These are phyloP conservation scores for Austroboletus olivaceoglutinosus DNA, from an alignment of 1,284 basidiomycete species.

Conservation along the genomic window DNA sequence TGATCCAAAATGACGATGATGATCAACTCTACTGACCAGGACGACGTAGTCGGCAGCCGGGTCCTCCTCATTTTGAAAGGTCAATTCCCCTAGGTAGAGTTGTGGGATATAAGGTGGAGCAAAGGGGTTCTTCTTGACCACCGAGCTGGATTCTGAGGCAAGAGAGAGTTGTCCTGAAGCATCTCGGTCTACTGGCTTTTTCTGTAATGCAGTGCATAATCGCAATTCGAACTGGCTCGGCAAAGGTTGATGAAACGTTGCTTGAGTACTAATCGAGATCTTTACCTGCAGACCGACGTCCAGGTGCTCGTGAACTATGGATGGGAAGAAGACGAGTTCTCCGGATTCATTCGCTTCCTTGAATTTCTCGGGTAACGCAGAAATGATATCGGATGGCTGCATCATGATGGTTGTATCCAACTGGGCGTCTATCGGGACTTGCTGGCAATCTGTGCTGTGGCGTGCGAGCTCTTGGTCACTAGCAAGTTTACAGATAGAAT, in stretches of 20 bases:
- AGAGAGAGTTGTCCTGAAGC: conserved; percentile 35
- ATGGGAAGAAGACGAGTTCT: conserved; percentile 76
- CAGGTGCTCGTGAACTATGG: conserved; percentile 55
- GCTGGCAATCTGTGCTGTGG: conserved; percentile 1
- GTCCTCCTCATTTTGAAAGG: conserved; percentile 51
- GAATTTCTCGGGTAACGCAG: conserved; percentile 57
- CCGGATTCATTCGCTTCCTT: conserved; percentile 61
- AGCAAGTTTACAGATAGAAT: not conserved
- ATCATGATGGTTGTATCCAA: conserved; percentile 8
- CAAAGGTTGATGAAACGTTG: not conserved
- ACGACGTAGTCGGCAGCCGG: conserved; percentile 65
- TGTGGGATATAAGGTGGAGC: conserved; percentile 75
- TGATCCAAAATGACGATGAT: not conserved
- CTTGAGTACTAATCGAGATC: not conserved
- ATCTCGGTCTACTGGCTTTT: conserved; percentile 61
- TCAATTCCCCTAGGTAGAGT: conserved; percentile 69
- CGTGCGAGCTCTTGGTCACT: conserved; percentile 17
- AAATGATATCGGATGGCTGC: conserved; percentile 52
- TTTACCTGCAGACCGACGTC: conserved; percentile 65
- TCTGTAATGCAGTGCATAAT: conserved; percentile 76
- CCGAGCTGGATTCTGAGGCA: conserved; percentile 28
- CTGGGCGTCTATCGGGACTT: not conserved
- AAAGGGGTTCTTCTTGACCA: conserved; percentile 65
- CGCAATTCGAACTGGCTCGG: conserved; percentile 71
- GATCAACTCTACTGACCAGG: conserved; percentile 52